These are phyloP conservation scores for Cladorrhinum sp. DNA, from an alignment of 2,329 filamentous ascomycete genomes.

Conservation along the genomic window DNA sequence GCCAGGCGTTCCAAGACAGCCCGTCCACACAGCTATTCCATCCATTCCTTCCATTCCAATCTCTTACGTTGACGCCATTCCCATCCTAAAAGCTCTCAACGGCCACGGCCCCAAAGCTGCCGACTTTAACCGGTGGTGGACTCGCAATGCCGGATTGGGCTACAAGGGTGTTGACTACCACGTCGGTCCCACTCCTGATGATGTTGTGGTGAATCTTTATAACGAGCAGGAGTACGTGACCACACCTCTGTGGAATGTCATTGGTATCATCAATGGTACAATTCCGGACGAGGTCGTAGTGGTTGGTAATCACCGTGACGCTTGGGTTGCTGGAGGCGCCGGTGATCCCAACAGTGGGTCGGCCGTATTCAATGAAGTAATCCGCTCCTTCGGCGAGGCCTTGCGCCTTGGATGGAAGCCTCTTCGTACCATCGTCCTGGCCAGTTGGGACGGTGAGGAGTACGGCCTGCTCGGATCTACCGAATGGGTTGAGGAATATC, in stretches of 20 bases:
- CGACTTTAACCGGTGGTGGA: constrained; percentile 72
- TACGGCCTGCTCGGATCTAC: constrained; percentile 84
- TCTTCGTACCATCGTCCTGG: constrained; percentile 85
- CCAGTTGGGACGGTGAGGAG: constrained; percentile 78
- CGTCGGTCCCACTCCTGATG: constrained; percentile 74
- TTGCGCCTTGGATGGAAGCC: constrained; percentile 75
- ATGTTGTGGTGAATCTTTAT: constrained; percentile 66
- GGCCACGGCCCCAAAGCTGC: constrained; percentile 77
- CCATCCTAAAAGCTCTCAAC: constrained; percentile 85
- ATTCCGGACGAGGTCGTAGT: constrained; percentile 76
- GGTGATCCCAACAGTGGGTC: constrained; percentile 80
- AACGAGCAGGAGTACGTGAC: constrained; percentile 81
- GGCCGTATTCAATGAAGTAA: constrained; percentile 74
- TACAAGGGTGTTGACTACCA: constrained; percentile 82
- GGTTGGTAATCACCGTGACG: constrained; percentile 78
- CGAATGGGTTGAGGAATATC: constrained; percentile 88
- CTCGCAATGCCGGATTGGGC: constrained; percentile 64
- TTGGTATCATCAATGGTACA: constrained; percentile 86
- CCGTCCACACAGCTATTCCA: constrained; percentile 68
- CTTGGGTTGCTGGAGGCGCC: constrained; percentile 80
- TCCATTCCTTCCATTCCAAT: constrained; percentile 89
- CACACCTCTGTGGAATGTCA: constrained; percentile 85
- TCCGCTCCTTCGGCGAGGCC: constrained; percentile 69
- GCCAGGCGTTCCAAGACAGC: constrained; percentile 74
- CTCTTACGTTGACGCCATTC: constrained; percentile 81